These are phyloP conservation scores for Corchorus olitorius DNA, from an alignment of 345 rosid species.

Conservation along the genomic window DNA sequence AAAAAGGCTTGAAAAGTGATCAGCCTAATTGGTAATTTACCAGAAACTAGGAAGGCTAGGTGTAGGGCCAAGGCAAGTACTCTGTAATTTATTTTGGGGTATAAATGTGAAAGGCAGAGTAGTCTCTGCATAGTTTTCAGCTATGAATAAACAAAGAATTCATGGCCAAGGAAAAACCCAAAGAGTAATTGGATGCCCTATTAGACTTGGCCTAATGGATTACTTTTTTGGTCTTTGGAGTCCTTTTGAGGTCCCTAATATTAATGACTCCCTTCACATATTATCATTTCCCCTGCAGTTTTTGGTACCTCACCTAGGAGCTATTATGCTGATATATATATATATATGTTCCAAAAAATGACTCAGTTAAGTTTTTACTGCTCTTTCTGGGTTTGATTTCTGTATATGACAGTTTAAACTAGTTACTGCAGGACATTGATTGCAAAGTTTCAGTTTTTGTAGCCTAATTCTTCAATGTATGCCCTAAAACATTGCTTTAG, in stretches of 20 bases:
- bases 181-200: background rate
- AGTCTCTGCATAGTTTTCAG: background rate
- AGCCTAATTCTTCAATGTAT: background rate
- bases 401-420: background rate
- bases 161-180: background rate
- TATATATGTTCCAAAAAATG: background rate
- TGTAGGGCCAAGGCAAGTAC: background rate
- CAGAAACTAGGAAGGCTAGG: background rate
- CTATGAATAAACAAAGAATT: background rate
- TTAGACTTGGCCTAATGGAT: background rate
- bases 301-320: background rate
- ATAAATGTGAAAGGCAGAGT: background rate
- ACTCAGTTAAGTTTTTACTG: background rate
- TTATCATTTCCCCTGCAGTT: background rate
- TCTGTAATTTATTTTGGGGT: background rate
- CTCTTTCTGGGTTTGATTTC: background rate
- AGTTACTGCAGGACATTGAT: background rate
- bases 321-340: too few relatives aligned
- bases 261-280: too few relatives aligned
- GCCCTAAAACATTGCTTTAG: too few relatives aligned
- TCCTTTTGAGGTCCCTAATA: too few relatives aligned
- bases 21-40: background rate
- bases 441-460: too few relatives aligned
- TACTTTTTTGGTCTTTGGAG: background rate
- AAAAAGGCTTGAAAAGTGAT: too few relatives aligned